Conservation (phyloP, 306 rosid genomes). For the Trichosanthes truncata region DNA sequence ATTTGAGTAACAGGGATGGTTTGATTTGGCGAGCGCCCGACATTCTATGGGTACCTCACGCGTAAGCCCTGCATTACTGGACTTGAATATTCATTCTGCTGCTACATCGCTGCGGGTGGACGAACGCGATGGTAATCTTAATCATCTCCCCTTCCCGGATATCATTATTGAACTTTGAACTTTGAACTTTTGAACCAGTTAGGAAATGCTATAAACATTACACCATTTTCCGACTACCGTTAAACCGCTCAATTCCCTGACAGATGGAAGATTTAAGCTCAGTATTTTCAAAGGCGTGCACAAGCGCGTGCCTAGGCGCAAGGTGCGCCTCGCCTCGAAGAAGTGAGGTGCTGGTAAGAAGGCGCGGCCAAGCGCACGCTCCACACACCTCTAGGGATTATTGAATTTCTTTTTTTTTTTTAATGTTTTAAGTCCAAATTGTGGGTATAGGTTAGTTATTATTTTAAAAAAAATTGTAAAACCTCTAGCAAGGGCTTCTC, state of each 20-base stretch:
- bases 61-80: slow-evolving; percentile 51
- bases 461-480: no score
- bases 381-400: no score
- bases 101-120: slow-evolving; percentile 48
- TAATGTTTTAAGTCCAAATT: no score
- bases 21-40: slow-evolving; percentile 77
- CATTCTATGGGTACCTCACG: slow-evolving; percentile 90
- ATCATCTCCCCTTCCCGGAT: not conserved
- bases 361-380: no score
- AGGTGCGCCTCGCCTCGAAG: no score
- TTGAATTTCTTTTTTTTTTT: no score
- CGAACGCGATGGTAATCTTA: slow-evolving; percentile 29
- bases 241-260: not conserved
- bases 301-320: no score
- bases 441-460: no score
- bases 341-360: no score
- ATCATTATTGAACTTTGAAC: not conserved
- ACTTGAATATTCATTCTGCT: slow-evolving; percentile 62
- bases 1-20: slow-evolving; percentile 58
- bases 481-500: no score
- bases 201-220: not conserved
- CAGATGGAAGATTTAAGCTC: not conserved
- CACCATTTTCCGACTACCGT: not conserved
- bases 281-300: no score
- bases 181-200: not conserved